Conservation (phyloP, 179 eudicot genomes). For the Beta macrorhiza region DNA sequence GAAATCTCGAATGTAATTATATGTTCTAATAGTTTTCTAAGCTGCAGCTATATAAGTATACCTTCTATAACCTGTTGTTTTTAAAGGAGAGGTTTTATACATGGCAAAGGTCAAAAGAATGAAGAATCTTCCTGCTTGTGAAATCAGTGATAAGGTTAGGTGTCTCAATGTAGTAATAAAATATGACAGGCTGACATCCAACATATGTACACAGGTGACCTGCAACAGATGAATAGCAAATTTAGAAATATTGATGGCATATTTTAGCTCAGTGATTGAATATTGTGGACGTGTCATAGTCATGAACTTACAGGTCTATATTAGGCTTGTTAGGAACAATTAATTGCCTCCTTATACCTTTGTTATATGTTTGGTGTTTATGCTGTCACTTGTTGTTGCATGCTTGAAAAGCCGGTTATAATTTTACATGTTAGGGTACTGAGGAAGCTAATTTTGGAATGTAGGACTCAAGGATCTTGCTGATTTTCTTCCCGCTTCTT, state of each 20-base stretch:
- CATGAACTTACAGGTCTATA: not conserved
- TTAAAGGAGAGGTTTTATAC: not conserved
- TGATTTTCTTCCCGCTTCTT: conserved; percentile 94
- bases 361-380: not conserved
- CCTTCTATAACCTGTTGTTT: not conserved
- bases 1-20: too few species aligned
- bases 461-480: conserved; percentile 97
- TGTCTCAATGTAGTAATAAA: not conserved
- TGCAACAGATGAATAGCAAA: not conserved
- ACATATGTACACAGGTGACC: not conserved
- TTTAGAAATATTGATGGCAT: not conserved
- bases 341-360: too few species aligned
- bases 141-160: not conserved
- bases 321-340: not conserved
- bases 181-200: not conserved
- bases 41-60: not conserved
- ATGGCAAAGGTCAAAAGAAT: not conserved
- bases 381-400: conserved; percentile 1
- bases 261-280: not conserved
- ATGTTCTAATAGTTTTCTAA: not conserved
- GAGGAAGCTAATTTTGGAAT: conserved; percentile 12
- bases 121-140: not conserved
- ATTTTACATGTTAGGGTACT: not conserved
- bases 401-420: not conserved
- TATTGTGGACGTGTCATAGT: not conserved